phyloP scores from a whole-genome alignment of 345 rosid genomes.

The Hibiscus trionum region DNA sequence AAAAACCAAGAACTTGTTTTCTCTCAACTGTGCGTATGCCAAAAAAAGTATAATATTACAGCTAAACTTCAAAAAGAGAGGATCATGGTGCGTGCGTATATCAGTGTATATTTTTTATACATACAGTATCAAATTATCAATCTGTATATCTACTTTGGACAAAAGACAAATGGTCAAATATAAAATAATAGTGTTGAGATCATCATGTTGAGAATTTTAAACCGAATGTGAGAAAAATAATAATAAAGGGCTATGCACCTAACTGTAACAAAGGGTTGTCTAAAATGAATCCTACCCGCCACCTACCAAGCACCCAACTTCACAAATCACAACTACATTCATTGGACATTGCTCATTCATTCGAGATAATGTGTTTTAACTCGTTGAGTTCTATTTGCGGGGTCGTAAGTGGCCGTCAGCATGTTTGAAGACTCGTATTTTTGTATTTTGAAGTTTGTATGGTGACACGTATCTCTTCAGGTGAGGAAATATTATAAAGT shows the following conservation, averaged over 20 bases:
- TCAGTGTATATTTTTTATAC: neutral
- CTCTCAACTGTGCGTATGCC: neutral
- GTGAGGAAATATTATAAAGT: too few species aligned
- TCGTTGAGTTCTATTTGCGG: too few species aligned
- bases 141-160: neutral
- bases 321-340: neutral
- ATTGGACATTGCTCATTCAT: neutral
- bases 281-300: neutral
- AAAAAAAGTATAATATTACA: neutral
- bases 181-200: neutral
- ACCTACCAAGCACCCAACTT: constrained; percentile 2
- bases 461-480: too few species aligned
- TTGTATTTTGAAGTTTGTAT: too few species aligned
- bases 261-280: neutral
- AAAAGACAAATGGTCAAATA: constrained; percentile 16
- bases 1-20: constrained; percentile 5
- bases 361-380: too few species aligned
- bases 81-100: neutral
- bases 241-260: neutral
- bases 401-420: too few species aligned
- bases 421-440: too few species aligned
- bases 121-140: neutral
- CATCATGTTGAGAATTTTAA: too few species aligned
- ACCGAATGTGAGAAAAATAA: neutral
- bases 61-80: constrained; percentile 7